Percentiles rank a stretch among this genome's conserved stretches.
Evolutionary conservation across 768 basidiomycete species (phyloP).

Genomic region (Suillus spraguei): DNA sequence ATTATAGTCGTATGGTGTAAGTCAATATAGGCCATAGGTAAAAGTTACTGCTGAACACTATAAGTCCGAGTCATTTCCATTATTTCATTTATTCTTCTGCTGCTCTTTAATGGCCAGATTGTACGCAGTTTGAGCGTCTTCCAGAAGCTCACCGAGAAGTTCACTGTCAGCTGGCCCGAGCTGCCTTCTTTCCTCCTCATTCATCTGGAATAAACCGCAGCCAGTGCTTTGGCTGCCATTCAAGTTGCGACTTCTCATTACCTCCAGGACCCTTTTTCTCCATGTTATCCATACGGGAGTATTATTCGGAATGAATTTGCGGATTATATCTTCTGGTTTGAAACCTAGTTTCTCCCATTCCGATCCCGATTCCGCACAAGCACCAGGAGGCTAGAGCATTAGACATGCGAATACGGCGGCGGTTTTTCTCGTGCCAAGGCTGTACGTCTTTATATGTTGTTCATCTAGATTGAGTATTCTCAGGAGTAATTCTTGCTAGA

Average conservation of each 20-base stretch:
- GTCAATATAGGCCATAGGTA: not conserved
- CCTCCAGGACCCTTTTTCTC: not conserved
- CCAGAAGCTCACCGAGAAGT: not conserved
- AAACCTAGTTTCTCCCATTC: not conserved
- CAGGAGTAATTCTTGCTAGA: conserved; percentile 24
- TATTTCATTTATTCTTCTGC: too few species aligned
- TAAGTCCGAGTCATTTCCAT: too few species aligned
- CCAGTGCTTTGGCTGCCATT: not conserved
- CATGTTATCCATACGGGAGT: conserved; percentile 12
- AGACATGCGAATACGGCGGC: conserved; percentile 12
- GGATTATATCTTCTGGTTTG: conserved; percentile 3
- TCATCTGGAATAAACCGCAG: not conserved
- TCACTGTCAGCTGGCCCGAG: not conserved
- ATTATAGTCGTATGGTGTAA: not conserved
- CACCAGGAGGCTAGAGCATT: conserved; percentile 3
- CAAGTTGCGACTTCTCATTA: not conserved
- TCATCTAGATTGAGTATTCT: conserved; percentile 1
- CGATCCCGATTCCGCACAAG: not conserved
- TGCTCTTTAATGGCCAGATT: not conserved
- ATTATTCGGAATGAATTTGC: conserved; percentile 13
- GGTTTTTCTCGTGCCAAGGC: conserved; percentile 12
- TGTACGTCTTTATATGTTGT: conserved; percentile 6
- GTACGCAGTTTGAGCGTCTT: not conserved
- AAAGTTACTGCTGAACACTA: not conserved
- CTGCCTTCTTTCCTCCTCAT: not conserved